Conservation (phyloP, 2,329 filamentous ascomycete genomes). For the Trichoderma breve region DNA sequence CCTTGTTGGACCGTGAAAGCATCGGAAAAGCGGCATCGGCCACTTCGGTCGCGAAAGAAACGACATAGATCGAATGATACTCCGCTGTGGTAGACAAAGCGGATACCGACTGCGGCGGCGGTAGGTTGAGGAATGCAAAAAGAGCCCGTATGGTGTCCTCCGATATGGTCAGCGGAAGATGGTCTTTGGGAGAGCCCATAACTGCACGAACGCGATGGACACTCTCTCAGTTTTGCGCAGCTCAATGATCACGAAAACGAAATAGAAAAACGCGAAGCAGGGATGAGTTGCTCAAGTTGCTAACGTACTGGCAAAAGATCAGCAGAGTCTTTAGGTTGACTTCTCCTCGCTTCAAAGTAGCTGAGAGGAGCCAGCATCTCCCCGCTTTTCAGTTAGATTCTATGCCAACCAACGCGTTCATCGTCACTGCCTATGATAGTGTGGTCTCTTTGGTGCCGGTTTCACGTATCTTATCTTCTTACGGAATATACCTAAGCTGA, state of each 20-base stretch:
- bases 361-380: background rate
- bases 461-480: background rate
- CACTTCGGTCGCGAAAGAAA: background rate
- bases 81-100: background rate
- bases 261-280: background rate
- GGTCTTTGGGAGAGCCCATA: background rate
- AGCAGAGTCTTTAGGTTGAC: background rate
- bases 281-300: background rate
- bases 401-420: background rate
- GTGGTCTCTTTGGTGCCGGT: background rate
- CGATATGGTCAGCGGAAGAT: background rate
- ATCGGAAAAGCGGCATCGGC: background rate
- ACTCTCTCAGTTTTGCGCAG: background rate
- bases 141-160: background rate
- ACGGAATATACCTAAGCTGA: no score
- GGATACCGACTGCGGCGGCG: background rate
- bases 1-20: background rate
- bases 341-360: background rate
- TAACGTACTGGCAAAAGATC: background rate
- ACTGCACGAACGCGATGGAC: background rate
- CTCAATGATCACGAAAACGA: background rate
- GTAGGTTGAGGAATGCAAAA: background rate
- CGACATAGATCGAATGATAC: background rate
- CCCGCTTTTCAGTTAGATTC: background rate
- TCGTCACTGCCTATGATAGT: background rate